Evolutionary conservation across 805 yeast genomes (phyloP).

Genomic region (Spencermartinsiella europaea): DNA sequence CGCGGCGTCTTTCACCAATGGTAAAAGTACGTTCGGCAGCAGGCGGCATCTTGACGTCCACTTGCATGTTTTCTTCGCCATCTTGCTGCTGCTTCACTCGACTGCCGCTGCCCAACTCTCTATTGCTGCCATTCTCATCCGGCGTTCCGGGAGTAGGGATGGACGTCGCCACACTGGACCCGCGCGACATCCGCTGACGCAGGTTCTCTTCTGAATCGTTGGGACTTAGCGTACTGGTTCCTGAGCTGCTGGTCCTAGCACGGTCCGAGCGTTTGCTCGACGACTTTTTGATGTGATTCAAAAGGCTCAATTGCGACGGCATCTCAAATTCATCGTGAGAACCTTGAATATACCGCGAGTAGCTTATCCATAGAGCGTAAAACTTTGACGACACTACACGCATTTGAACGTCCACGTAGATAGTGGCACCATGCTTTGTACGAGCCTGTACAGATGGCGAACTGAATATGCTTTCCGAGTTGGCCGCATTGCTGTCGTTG

Average conservation of each 20-base stretch:
- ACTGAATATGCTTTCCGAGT: slow-evolving; percentile 1
- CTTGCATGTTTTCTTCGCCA: background rate
- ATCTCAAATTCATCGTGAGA: slow-evolving; percentile 27
- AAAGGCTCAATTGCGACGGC: slow-evolving; percentile 53
- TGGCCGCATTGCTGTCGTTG: background rate
- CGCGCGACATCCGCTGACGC: background rate
- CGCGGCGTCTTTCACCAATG: slow-evolving; percentile 68
- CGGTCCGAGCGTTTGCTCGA: background rate
- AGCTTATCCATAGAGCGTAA: slow-evolving; percentile 79
- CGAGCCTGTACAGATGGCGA: slow-evolving; percentile 57
- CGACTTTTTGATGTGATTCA: slow-evolving; percentile 4
- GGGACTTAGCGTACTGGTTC: slow-evolving; percentile 1
- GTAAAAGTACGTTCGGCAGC: too few relatives aligned
- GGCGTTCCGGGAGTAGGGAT: background rate
- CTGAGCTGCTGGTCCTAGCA: background rate
- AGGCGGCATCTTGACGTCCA: background rate
- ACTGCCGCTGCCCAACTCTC: background rate
- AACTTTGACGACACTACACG: slow-evolving; percentile 59
- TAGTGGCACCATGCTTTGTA: slow-evolving; percentile 62
- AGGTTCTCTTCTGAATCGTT: background rate
- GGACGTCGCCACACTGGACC: slow-evolving; percentile 1
- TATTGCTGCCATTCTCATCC: background rate
- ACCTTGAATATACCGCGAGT: slow-evolving; percentile 47
- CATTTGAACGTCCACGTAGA: slow-evolving; percentile 74
- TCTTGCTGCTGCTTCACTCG: background rate